Percentiles rank a stretch among this genome's conserved stretches.
Conservation (phyloP, 371 early-diverging fungal species). For the Fennellomyces sp. region DNA sequence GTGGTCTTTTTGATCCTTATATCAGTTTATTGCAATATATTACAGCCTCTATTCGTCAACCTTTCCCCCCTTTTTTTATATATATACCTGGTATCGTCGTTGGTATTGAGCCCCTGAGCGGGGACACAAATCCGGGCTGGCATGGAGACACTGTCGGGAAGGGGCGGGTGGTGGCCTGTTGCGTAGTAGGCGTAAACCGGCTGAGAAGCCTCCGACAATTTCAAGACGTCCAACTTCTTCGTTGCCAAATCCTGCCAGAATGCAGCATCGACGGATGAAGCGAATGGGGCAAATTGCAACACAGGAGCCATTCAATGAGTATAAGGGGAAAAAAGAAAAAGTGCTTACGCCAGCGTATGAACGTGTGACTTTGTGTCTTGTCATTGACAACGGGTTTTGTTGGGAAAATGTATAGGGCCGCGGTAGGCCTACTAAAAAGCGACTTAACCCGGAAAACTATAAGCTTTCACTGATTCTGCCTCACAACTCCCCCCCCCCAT, state of each 20-base stretch:
- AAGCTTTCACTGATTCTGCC: background rate
- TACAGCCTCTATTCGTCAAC: background rate
- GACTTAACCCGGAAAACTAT: background rate
- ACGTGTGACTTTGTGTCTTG: no score
- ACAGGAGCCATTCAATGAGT: constrained; percentile 27
- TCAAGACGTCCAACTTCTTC: constrained; percentile 82
- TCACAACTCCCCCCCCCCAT: background rate
- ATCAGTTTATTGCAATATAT: no score
- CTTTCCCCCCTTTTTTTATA: background rate
- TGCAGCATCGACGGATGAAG: constrained; percentile 83
- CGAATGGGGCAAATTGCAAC: constrained; percentile 84
- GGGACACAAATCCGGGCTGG: constrained; percentile 36
- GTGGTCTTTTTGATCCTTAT: no score
- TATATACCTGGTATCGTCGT: constrained; percentile 23
- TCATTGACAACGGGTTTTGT: background rate
- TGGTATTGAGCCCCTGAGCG: constrained; percentile 30
- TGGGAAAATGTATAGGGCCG: background rate
- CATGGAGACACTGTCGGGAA: constrained; percentile 16
- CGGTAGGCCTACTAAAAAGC: background rate
- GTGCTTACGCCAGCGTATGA: no score
- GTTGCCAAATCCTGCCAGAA: constrained; percentile 87
- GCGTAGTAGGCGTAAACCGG: constrained; percentile 69
- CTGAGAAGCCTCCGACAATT: constrained; percentile 68
- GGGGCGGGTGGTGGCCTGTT: constrained; percentile 40
- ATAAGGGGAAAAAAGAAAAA: no score